Conservation (phyloP, 2,329 filamentous ascomycete species). For the Fusarium ambrosium region DNA sequence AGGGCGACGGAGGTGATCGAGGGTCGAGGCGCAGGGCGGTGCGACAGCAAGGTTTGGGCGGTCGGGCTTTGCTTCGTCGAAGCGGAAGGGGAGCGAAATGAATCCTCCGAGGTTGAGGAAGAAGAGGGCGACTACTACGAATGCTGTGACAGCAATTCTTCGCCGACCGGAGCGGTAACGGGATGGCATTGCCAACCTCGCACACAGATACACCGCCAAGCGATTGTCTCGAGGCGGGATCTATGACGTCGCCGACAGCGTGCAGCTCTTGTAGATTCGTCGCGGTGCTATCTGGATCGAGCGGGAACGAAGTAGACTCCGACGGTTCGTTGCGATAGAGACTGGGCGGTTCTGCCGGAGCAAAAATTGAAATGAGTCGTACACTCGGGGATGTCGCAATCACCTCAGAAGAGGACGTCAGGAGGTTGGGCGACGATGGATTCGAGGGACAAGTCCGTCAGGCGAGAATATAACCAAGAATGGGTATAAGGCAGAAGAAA, state of each 20-base stretch:
- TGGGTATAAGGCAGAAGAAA: neutral
- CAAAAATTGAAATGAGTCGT: neutral
- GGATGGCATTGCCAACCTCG: conserved; percentile 26
- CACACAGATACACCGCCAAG: conserved; percentile 13
- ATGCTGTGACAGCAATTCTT: conserved; percentile 25
- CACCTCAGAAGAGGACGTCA: conserved; percentile 5
- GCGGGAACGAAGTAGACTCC: neutral
- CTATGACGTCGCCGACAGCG: conserved; percentile 18
- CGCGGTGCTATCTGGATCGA: neutral
- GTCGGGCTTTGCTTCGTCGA: conserved; percentile 36
- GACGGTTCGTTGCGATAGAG: neutral
- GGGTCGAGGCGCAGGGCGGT: conserved; percentile 43
- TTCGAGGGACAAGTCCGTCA: neutral
- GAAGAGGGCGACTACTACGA: conserved; percentile 18
- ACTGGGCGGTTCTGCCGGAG: neutral
- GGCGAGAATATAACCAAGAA: neutral
- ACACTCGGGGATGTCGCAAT: conserved; percentile 1
- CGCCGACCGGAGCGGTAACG: conserved; percentile 36
- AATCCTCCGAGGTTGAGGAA: conserved; percentile 26
- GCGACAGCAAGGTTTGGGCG: conserved; percentile 37
- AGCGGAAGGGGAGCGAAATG: conserved; percentile 40
- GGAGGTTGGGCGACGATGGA: conserved; percentile 13
- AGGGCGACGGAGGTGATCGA: conserved; percentile 49
- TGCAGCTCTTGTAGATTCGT: neutral
- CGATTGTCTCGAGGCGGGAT: neutral